Conservation (phyloP, 306 rosid species). For the Vigna radiata region DNA sequence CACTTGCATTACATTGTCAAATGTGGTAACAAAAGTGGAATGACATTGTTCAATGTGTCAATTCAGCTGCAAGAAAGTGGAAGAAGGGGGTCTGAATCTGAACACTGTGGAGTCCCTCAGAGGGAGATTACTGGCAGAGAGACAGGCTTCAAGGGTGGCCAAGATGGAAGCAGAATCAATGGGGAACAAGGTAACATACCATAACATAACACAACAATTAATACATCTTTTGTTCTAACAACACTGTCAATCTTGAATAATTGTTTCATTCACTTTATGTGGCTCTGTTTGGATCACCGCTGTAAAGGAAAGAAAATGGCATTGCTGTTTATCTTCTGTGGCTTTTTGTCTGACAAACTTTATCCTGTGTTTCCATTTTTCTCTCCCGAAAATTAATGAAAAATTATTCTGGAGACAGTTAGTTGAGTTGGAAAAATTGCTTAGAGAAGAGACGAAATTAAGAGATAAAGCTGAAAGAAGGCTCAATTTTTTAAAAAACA, state of each 20-base stretch:
- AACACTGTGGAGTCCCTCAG: constrained; percentile 76
- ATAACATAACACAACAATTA: constrained; percentile 66
- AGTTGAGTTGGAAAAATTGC: constrained; percentile 64
- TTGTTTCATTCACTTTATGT: constrained; percentile 39
- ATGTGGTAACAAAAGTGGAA: constrained; percentile 22
- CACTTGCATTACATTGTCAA: constrained; percentile 29
- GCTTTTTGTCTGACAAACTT: constrained; percentile 39
- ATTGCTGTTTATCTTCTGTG: constrained; percentile 21
- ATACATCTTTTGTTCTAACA: constrained; percentile 11
- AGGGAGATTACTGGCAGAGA: constrained; percentile 89
- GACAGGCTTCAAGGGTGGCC: constrained; percentile 86
- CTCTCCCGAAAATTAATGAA: constrained; percentile 6
- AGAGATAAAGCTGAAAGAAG: constrained; percentile 77
- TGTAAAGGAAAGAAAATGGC: constrained; percentile 41
- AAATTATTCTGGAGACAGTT: constrained; percentile 52
- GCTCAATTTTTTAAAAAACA: constrained; percentile 65
- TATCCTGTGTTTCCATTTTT: constrained; percentile 24
- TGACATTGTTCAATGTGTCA: constrained; percentile 48
- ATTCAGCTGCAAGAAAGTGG: constrained; percentile 59
- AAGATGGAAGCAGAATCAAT: constrained; percentile 64
- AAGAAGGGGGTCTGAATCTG: constrained; percentile 62
- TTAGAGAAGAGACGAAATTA: constrained; percentile 64
- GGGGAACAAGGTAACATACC: constrained; percentile 67
- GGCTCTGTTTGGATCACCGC: constrained; percentile 20
- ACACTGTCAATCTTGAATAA: constrained; percentile 19